Percentiles rank a stretch among this genome's conserved stretches.
phyloP scores from a whole-genome alignment of 768 basidiomycete species.

The Mycena metata region DNA sequence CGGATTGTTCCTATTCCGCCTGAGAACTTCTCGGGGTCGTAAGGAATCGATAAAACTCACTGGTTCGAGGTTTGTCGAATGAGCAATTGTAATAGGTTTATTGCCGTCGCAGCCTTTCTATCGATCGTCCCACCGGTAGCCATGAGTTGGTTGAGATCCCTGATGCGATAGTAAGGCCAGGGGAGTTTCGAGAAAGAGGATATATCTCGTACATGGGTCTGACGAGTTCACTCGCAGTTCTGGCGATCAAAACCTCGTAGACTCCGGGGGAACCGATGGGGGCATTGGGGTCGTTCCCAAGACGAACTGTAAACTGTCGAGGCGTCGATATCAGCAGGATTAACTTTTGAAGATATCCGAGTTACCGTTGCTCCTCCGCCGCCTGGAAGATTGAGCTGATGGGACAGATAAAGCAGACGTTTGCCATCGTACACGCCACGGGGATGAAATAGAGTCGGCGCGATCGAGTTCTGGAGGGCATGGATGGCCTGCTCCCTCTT shows the following conservation, averaged over 20 bases:
- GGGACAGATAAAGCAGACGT: conserved; percentile 56
- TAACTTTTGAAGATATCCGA: not conserved
- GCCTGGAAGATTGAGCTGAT: conserved; percentile 43
- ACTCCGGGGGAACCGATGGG: conserved; percentile 44
- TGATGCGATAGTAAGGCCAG: conserved; percentile 22
- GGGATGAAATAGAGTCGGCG: conserved; percentile 55
- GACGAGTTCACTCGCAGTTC: conserved; percentile 55
- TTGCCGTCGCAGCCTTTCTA: conserved; percentile 50
- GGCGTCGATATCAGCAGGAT: not conserved
- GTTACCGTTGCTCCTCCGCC: conserved; percentile 45
- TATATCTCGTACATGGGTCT: conserved; percentile 50
- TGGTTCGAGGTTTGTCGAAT: conserved; percentile 62
- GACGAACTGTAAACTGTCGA: conserved; percentile 52
- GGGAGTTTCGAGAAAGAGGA: not conserved
- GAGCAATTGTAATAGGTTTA: conserved; percentile 64
- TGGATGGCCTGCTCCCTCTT: conserved; percentile 52
- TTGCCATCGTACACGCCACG: conserved; percentile 62
- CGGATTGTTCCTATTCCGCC: conserved; percentile 52
- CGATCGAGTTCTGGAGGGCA: conserved; percentile 53
- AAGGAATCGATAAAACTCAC: conserved; percentile 46
- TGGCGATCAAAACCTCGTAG: conserved; percentile 48
- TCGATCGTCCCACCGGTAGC: conserved; percentile 28
- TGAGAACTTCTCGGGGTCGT: not conserved
- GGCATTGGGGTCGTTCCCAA: conserved; percentile 43
- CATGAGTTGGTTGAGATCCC: conserved; percentile 47